Base-by-base conservation (phyloP, 306 rosid species). In the Sicyos baderoa region DNA sequence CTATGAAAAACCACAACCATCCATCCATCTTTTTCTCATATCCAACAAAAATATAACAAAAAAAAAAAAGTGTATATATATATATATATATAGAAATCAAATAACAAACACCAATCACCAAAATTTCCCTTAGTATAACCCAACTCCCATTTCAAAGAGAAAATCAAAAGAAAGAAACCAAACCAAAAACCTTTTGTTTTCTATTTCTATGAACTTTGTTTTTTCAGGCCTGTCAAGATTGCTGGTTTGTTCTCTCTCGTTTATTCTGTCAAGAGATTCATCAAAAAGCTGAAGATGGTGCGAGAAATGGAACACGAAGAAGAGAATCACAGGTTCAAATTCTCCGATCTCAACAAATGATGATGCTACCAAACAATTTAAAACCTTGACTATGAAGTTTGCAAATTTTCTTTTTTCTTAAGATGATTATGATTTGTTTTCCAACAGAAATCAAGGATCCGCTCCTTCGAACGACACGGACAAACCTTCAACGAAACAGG, bases 351-450 rank as follows among this genome's bases (percentile, higher is more conserved):
- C 76, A 82, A 50, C 63, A 84, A 83, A 49, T 49, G 6, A 49
- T 49, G 6, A 14, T 13, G 35, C 83, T 17, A 88, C 83, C 14
- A 69, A 83, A 61, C 90, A 83, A 60, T 10, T 91, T 56, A 90
- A 82, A 80, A 93, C 94, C 75, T 77, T 86, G 82, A 88, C 96
- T 76, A 15, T 75, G 71, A 96, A 90, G 58, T 76, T 79, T 75
- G 82, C 82, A 0, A 72, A 13, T 54, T 0, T 54, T 1, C 40
- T 82, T 5, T 83, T 82, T n/a, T 57, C 75, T 66, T 0, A 50
- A 7, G 83, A 85, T 0, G 85, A 87, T 14, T 75, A 86, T 52
- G 54, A 51, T n/a, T 52, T 22, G 21, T 45, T 22, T 3, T 35
- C 86, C 17, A 64, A 86, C 48, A 82, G 54, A 53, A 81, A 72